Conservation (phyloP, 2,329 filamentous ascomycete species). For the Xylariales sp. region DNA sequence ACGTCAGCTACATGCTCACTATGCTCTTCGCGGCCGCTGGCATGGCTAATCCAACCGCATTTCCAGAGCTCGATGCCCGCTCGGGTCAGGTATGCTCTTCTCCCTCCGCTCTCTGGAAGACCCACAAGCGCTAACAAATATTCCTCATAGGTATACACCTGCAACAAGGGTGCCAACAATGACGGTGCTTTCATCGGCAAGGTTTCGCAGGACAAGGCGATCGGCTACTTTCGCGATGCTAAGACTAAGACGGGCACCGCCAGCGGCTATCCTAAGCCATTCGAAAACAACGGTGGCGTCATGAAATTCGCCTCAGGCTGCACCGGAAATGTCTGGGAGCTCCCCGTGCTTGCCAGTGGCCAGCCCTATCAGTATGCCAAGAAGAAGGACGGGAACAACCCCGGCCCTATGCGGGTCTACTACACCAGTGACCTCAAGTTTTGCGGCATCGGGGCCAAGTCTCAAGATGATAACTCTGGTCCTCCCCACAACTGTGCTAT, state of each 20-base stretch:
- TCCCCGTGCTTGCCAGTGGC: background rate
- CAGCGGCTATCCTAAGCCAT: slow-evolving; percentile 1
- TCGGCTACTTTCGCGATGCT: slow-evolving; percentile 1
- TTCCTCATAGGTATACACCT: background rate
- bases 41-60: background rate
- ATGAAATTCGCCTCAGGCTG: background rate
- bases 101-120: background rate
- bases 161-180: background rate
- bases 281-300: background rate
- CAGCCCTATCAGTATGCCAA: background rate
- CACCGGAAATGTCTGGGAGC: slow-evolving; percentile 1
- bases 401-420: background rate
- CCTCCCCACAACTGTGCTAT: background rate
- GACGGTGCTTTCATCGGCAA: background rate
- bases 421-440: background rate
- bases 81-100: background rate
- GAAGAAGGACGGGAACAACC: slow-evolving; percentile 2
- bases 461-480: background rate
- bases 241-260: background rate
- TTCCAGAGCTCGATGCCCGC: background rate
- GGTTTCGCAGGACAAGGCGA: background rate
- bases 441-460: slow-evolving; percentile 1
- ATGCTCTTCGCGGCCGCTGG: background rate
- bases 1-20: background rate
- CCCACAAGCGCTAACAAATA: no score